These are phyloP conservation scores for Coprinopsis sp. DNA, from an alignment of 768 basidiomycete genomes.

Conservation along the genomic window DNA sequence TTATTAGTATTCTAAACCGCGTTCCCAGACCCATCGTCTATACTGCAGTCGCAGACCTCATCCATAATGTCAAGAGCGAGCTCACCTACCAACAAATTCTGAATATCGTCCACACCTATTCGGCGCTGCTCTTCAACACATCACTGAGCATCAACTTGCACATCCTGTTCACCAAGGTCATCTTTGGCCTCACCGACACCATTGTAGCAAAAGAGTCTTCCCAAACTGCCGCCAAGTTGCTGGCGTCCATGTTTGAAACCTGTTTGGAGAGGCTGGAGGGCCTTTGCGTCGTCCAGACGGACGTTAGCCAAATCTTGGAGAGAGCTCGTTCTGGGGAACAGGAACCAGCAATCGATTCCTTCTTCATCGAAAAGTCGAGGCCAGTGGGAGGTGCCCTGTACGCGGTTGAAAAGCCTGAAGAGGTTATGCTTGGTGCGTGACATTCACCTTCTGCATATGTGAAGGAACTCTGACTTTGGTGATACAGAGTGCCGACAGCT, in stretches of 20 bases:
- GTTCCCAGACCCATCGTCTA: conserved; percentile 67
- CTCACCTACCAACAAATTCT: conserved; percentile 72
- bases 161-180: conserved; percentile 87
- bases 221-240: conserved; percentile 61
- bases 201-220: conserved; percentile 72
- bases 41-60: conserved; percentile 85
- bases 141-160: conserved; percentile 77
- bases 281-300: conserved; percentile 60
- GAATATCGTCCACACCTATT: conserved; percentile 78
- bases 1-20: background rate
- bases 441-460: conserved; percentile 2
- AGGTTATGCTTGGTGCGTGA: conserved; percentile 67
- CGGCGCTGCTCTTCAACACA: conserved; percentile 85
- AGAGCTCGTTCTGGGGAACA: conserved; percentile 44
- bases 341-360: conserved; percentile 43
- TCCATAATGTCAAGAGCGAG: conserved; percentile 86
- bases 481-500: conserved; percentile 75
- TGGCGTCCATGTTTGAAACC: conserved; percentile 74
- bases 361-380: conserved; percentile 78
- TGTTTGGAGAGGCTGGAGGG: conserved; percentile 83
- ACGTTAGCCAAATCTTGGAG: conserved; percentile 45
- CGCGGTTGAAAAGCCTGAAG: conserved; percentile 78
- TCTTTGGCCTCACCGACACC: conserved; percentile 83
- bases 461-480: conserved; percentile 3
- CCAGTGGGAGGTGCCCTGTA: conserved; percentile 77